Percentiles rank a stretch among this genome's conserved stretches.
Conservation (phyloP, 192 early-diverging fungal species). For the Linnemannia elongata region DNA sequence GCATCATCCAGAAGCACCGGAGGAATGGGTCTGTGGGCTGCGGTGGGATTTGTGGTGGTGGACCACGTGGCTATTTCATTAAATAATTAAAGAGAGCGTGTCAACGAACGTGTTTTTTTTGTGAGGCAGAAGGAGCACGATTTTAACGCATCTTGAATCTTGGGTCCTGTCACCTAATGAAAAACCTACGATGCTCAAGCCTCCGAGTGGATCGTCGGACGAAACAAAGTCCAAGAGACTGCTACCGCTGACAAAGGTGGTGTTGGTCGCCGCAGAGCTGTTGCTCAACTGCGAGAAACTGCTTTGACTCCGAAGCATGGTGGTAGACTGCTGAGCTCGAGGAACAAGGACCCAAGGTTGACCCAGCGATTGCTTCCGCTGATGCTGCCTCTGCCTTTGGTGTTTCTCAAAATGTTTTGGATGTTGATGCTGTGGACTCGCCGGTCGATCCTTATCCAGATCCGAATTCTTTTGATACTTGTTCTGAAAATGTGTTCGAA, state of each 20-base stretch:
- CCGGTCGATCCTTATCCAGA: neutral
- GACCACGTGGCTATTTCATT: neutral
- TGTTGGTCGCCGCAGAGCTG: neutral
- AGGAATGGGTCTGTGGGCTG: conserved; percentile 48
- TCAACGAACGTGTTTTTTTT: neutral
- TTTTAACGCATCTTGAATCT: neutral
- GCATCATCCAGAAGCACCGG: conserved; percentile 60
- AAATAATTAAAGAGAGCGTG: neutral
- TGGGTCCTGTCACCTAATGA: neutral
- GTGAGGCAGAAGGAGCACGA: neutral
- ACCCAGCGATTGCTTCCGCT: neutral
- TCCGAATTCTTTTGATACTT: neutral
- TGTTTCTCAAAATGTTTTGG: neutral
- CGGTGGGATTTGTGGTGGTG: conserved; percentile 14
- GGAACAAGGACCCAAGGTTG: neutral
- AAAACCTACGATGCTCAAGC: neutral
- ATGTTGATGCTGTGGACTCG: neutral
- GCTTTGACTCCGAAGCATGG: neutral
- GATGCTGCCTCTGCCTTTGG: neutral
- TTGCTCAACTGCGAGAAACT: neutral
- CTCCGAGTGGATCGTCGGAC: neutral
- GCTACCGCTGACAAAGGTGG: neutral
- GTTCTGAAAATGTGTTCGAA: neutral
- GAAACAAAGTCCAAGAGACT: neutral
- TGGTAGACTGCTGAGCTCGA: neutral